Conservation (phyloP, 169 alveolate genomes). For the Plasmodium knowlesi region DNA sequence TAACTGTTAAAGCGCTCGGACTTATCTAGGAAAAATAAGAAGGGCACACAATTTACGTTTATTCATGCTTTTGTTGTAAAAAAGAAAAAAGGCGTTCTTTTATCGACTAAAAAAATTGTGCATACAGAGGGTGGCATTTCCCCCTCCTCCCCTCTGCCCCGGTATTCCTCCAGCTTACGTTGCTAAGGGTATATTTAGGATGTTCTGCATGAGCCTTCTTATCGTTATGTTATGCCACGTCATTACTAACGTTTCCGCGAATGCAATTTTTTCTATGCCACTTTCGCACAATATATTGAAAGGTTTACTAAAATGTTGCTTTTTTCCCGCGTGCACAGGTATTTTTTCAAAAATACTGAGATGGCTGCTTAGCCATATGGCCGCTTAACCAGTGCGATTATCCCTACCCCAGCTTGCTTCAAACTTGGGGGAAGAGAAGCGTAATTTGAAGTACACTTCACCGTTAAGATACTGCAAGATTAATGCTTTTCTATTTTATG, state of each 20-base stretch:
- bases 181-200: neutral
- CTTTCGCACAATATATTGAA: neutral
- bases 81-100: neutral
- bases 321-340: neutral
- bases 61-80: neutral
- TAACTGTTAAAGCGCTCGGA: neutral
- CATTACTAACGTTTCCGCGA: neutral
- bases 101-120: neutral
- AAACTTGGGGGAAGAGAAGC: neutral
- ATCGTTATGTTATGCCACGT: neutral
- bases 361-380: neutral
- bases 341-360: neutral
- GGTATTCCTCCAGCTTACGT: neutral
- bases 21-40: neutral
- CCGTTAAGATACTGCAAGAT: neutral
- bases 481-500: neutral
- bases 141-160: neutral
- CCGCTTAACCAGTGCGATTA: neutral
- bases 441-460: neutral
- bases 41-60: neutral
- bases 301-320: neutral
- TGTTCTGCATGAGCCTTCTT: neutral
- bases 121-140: neutral
- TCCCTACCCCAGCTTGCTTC: neutral
- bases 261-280: neutral